Base-by-base conservation (phyloP, 2,329 filamentous ascomycete genomes). In the Dactylellina drechsleri region DNA sequence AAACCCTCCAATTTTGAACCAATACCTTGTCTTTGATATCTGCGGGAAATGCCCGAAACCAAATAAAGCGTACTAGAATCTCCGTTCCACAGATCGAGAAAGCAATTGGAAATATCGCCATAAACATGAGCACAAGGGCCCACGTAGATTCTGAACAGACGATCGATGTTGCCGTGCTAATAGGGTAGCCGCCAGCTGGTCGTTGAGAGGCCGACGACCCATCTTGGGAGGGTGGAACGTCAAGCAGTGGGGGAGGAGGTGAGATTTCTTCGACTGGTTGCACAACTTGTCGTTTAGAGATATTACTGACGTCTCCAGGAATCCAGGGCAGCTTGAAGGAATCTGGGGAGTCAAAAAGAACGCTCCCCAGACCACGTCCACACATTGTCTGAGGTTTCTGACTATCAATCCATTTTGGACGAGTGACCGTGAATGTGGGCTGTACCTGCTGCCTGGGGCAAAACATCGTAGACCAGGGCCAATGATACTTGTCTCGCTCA, bases 61-160 rank as follows among this genome's bases (percentile, higher is more conserved):
- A 75, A 31, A 75, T 18, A 16, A 68, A 58, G 13, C 71, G 71
- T 43, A 75, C 43, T 12, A 67, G n/a, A 2, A 65, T 10, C 23
- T 75, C 71, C 2, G 53, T 75, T 18, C 54, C 47, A 1, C 64
- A n/a, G 18, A 75, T 54, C 4, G 71, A 47, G 43, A 67, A 75
- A 12, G 20, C 50, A 7, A 75, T 28, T 2, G 71, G 71, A 20
- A 64, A 75, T 6, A 75, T 4, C 15, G 59, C 28, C 45, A 56
- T 75, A 12, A 75, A 65, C 16, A 59, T 26, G 3, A 75, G 31
- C 15, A 68, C 16, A 6, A 75, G 52, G 2, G 58, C 64, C 71
- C 71, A 75, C 3, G 64, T 75, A 5, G 71, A 75, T 12, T 65
- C 71, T 8, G 71, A 75, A 18, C 71, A 75, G 15, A 68, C 47